A percentile compares a stretch with the other conserved stretches of the same genome.
Evolutionary conservation across 768 basidiomycete genomes (phyloP).

Genomic region (Kwoniella heveanensis): DNA sequence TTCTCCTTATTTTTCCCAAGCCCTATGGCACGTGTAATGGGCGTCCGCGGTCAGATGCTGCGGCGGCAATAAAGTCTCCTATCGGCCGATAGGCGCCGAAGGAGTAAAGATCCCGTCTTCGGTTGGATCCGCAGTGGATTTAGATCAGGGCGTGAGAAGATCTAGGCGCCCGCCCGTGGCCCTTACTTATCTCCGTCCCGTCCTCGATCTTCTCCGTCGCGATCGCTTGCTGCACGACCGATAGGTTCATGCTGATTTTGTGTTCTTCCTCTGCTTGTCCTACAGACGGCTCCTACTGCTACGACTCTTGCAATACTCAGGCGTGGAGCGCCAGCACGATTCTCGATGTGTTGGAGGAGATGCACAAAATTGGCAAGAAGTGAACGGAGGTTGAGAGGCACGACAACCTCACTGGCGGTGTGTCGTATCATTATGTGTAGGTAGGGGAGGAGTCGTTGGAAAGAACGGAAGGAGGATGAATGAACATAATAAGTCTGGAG

Average conservation of each 20-base stretch:
- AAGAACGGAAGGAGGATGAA: no score
- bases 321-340: conserved; percentile 95
- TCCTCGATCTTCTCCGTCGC: neutral
- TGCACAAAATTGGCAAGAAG: conserved; percentile 58
- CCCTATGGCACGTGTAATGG: no score
- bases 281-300: conserved; percentile 72
- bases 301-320: conserved; percentile 88
- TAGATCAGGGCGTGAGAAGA: neutral
- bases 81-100: conserved; percentile 10
- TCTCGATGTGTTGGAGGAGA: conserved; percentile 81
- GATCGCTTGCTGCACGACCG: neutral
- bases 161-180: conserved; percentile 2
- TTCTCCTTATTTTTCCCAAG: neutral
- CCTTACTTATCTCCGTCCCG: neutral
- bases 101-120: neutral
- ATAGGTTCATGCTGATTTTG: neutral
- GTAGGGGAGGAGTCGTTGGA: no score
- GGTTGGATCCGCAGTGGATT: neutral
- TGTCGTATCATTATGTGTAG: no score
- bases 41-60: no score
- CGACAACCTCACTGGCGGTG: no score
- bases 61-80: neutral
- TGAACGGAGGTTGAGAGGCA: no score
- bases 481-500: no score
- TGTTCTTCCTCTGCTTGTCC: neutral